A percentile compares a stretch with the other conserved stretches of the same genome.
Evolutionary conservation across 108 stramenopile genomes (phyloP).

Genomic region (Pseudonitzschia delicatissima): DNA sequence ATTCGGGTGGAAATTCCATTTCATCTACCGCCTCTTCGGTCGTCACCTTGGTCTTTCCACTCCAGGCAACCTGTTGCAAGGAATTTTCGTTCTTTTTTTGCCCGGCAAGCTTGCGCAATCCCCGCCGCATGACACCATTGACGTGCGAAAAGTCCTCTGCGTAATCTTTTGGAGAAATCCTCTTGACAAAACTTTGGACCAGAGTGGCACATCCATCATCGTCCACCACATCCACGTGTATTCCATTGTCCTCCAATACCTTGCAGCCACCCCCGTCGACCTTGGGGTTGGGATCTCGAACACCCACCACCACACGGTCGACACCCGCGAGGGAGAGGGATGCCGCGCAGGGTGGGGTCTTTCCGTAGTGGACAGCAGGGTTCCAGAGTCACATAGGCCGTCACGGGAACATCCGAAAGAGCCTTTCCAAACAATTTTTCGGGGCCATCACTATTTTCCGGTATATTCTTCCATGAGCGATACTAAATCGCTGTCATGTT

Average conservation of each 20-base stretch:
- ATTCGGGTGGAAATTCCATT: slow-evolving; percentile 34
- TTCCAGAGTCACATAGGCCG: slow-evolving; percentile 91
- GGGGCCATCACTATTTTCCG: slow-evolving; percentile 36
- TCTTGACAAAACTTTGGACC: slow-evolving; percentile 62
- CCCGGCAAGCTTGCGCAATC: slow-evolving; percentile 49
- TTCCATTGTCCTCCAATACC: slow-evolving; percentile 62
- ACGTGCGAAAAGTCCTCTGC: slow-evolving; percentile 39
- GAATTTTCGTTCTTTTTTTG: slow-evolving; percentile 50
- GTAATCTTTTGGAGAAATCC: slow-evolving; percentile 54
- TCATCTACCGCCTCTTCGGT: slow-evolving; percentile 32
- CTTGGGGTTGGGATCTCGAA: slow-evolving; percentile 80
- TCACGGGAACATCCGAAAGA: slow-evolving; percentile 42
- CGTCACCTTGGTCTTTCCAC: slow-evolving; percentile 1
- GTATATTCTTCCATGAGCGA: slow-evolving; percentile 45
- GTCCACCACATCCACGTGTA: slow-evolving; percentile 51
- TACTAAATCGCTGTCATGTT: slow-evolving; percentile 8
- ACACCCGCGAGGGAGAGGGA: slow-evolving; percentile 62
- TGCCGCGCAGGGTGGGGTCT: slow-evolving; percentile 85
- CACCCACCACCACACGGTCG: slow-evolving; percentile 80
- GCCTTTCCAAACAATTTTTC: slow-evolving; percentile 42
- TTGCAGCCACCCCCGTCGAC: slow-evolving; percentile 81
- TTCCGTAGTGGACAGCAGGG: slow-evolving; percentile 87
- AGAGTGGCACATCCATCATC: slow-evolving; percentile 45
- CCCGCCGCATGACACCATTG: slow-evolving; percentile 50
- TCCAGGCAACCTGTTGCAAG: slow-evolving; percentile 51